These are phyloP conservation scores for Coemansia sp. DNA, from an alignment of 192 early-diverging fungal genomes.

Conservation along the genomic window DNA sequence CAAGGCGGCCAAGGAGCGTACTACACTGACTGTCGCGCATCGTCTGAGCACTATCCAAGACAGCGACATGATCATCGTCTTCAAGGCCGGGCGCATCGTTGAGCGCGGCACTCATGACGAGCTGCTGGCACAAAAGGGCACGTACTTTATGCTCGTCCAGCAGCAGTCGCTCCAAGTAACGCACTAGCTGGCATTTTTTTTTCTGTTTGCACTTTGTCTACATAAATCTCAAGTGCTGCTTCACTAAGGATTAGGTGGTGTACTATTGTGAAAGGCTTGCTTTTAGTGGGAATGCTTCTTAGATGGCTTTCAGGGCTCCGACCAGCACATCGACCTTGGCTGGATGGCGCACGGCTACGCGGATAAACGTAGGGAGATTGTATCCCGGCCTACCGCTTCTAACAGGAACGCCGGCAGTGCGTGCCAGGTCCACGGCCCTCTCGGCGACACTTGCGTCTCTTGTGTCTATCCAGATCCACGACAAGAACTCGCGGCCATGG, in stretches of 20 bases:
- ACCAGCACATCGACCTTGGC: constrained; percentile 67
- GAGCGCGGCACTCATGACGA: constrained; percentile 64
- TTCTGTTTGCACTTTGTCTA: background rate
- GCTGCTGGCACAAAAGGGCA: constrained; percentile 54
- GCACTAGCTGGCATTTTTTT: constrained; percentile 15
- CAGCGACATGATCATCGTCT: constrained; percentile 73
- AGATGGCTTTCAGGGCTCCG: constrained; percentile 62
- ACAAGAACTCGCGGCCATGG: constrained; percentile 73
- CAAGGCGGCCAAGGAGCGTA: constrained; percentile 65
- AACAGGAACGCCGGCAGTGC: constrained; percentile 80
- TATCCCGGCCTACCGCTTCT: constrained; percentile 77
- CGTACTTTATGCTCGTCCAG: constrained; percentile 63
- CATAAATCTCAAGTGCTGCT: background rate
- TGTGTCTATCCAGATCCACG: constrained; percentile 88
- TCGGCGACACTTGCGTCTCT: constrained; percentile 57
- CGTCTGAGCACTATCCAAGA: constrained; percentile 70
- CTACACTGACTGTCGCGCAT: constrained; percentile 75
- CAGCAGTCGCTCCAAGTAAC: constrained; percentile 67
- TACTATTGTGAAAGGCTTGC: background rate
- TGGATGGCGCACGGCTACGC: constrained; percentile 74
- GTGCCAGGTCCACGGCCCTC: constrained; percentile 64
- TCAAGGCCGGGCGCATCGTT: constrained; percentile 62
- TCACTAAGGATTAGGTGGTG: background rate
- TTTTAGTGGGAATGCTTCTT: background rate
- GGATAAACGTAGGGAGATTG: constrained; percentile 67